Evolutionary conservation across 306 rosid species (phyloP), one percentile per base, ranked within the genome.

Genomic region (Lotus japonicus): DNA sequence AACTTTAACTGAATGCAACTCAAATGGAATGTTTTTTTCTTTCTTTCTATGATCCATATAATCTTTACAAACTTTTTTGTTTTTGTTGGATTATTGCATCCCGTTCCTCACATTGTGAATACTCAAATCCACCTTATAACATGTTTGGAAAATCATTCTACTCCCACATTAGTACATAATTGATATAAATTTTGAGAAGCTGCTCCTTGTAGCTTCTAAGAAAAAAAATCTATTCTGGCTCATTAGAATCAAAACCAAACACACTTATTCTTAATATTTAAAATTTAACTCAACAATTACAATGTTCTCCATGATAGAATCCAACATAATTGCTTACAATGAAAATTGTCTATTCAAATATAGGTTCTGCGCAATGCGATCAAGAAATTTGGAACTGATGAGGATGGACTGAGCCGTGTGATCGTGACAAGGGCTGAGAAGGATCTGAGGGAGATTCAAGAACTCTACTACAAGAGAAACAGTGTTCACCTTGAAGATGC

Each of bases 371-470:
- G 97, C 31, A 86, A 84, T 23, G 86, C 87, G 0, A 58, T 89
- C 0, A 89, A 86, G 35, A 80, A 39, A 53, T 1, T 60, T 1
- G 98, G 97, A 46, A 80, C 83, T 0, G 85, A 88, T 42, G 96
- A 92, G 71, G 98, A 88, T 48, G 89, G 74, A 11, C 54, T 92
- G 4, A 92, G 79, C 5, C 87, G 97, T 0, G 97, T 86, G 81
- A 63, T 89, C 0, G 91, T 92, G 13, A 79, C 87, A 1, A 87
- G 98, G 71, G 96, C 98, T 2, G 97, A 92, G 85, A 92, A 77
- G 79, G 98, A 92, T 62, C 7, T 92, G 97, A 75, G 19, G 70
- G 74, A 53, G 16, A 89, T 92, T 54, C 86, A 86, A 61, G 96
- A 92, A 58, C 21, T 85, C 6, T 92, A 89, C 71, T 82, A 81